Conservation (phyloP, 352 stramenopile species). For the Globisporangium emineosum region DNA sequence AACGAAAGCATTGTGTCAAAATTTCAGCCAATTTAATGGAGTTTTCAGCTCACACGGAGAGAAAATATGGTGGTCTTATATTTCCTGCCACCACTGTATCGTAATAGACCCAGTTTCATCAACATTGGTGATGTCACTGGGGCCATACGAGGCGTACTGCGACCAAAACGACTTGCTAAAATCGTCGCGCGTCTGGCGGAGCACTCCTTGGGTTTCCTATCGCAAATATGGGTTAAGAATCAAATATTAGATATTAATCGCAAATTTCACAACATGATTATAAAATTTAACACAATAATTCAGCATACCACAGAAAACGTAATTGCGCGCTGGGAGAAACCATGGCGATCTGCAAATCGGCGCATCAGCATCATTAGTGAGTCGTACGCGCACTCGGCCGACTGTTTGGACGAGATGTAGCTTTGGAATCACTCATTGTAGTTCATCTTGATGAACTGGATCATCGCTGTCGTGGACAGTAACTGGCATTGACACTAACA, state of each 20-base stretch:
- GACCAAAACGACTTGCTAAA: not conserved
- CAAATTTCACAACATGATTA: not conserved
- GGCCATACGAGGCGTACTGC: not conserved
- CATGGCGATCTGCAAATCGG: no score
- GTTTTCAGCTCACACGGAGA: no score
- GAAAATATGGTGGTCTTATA: no score
- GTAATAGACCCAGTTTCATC: slow-evolving; percentile 2
- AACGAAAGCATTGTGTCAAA: no score
- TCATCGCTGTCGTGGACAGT: not conserved
- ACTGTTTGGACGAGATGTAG: not conserved
- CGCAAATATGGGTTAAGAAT: not conserved
- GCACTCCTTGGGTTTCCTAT: not conserved
- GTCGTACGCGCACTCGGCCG: not conserved
- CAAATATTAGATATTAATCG: not conserved
- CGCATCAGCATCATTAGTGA: not conserved
- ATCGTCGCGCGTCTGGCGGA: not conserved
- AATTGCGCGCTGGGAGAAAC: no score
- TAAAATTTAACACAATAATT: not conserved
- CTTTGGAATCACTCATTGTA: not conserved
- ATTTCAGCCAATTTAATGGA: no score
- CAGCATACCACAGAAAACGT: no score
- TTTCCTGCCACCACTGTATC: no score
- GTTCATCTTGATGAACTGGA: not conserved
- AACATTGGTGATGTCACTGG: not conserved
- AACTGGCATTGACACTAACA: not conserved